Conservation (phyloP, 371 early-diverging fungal genomes). For the Actinomortierella wolfii region DNA sequence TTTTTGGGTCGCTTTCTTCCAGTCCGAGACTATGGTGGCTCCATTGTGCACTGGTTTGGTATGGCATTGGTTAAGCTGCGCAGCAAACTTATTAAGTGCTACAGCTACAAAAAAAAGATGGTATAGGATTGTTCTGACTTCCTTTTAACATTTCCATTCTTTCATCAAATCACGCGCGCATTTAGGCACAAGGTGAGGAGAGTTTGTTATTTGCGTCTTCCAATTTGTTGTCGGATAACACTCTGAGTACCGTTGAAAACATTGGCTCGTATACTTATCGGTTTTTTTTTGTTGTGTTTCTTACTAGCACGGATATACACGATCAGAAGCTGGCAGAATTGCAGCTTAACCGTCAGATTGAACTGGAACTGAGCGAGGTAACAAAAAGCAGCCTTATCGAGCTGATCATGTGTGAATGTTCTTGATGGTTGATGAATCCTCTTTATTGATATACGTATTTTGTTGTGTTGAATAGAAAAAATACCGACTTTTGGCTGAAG, state of each 20-base stretch:
- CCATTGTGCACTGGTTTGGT: constrained; percentile 64
- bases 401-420: not conserved
- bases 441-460: not conserved
- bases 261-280: no score
- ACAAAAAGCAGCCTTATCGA: not conserved
- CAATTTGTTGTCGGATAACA: no score
- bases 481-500: constrained; percentile 66
- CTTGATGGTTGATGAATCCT: not conserved
- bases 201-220: no score
- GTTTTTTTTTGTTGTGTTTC: no score
- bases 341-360: constrained; percentile 57
- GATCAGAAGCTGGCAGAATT: constrained; percentile 65
- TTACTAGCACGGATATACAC: constrained; percentile 62
- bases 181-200: no score
- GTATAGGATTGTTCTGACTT: no score
- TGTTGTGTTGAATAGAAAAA: constrained; percentile 44
- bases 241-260: not conserved
- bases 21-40: constrained; percentile 59
- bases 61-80: no score
- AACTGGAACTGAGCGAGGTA: constrained; percentile 64
- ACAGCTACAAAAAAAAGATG: no score
- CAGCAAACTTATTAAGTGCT: no score
- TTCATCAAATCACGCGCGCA: no score
- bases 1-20: constrained; percentile 67
- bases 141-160: no score